Evolutionary conservation across 305 asterid species (phyloP), one percentile per base, ranked within the genome.

Genomic region (Solanum chacoense): DNA sequence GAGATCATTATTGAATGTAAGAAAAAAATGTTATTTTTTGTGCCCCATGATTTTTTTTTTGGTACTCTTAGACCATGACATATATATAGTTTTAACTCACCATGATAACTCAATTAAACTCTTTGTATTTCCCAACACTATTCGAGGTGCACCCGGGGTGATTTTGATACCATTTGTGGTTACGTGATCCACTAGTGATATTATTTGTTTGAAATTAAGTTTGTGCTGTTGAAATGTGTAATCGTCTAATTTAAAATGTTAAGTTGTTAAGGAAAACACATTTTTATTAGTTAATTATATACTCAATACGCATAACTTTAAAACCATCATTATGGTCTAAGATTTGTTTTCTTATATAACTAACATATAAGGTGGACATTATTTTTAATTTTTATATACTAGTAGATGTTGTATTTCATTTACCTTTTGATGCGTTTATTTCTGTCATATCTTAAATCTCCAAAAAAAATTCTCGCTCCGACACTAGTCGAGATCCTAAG

Each of bases 201-300:
- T 18, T 18, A 55, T 55, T 55, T 3, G 0, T 55, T 40, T 3
- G 2, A 11, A 40, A 3, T 1, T 55, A 55, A 3, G 10, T 8
- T 20, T 55, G 2, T 0, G 0, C 1, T 18, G 4, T 55, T 7
- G 4, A 55, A 55, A 55, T 55, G 5, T 55, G 24, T 55, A 55
- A 55, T 55, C 0, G 2, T 55, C 11, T 55, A 18, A 18, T 55
- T 3, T 55, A 55, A 7, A 55, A 18, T 18, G 67, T 55, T 55
- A 18, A 55, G 24, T 3, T 18, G 0, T 55, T 55, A 55, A 20
- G 1, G 22, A 20, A 1, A 18, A 55, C 1, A 0, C 0, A 3
- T 1, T 55, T 55, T 55, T 55, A 55, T 55, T 18, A 55, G 0
- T 55, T 55, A 55, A 18, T 55, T 55, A 1, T 55, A 55, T 50